Evolutionary conservation across 352 stramenopile species (phyloP), one percentile per base, ranked within the genome.

Genomic region (Phytopythium mirpurense): DNA sequence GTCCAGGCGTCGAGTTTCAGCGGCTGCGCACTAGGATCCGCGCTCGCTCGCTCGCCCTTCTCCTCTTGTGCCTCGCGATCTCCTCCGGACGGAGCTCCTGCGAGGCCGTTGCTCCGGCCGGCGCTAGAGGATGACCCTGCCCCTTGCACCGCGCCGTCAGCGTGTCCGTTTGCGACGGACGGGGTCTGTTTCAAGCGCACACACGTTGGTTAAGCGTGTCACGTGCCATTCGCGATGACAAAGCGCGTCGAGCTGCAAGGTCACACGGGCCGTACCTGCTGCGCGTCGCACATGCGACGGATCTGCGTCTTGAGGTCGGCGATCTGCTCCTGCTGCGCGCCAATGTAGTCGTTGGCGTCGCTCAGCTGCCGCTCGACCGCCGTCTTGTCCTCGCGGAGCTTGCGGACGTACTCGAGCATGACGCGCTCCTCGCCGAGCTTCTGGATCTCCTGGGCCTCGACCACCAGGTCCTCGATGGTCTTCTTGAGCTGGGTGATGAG

Each of bases 371-470:
- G 74, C 44, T 86, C 64, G 14, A 89, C 63, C 18, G 85, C 59
- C 0, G 59, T 61, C 51, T 92, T 93, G 34, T 95, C 84, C 46
- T 91, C 72, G 15, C 84, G 76, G 43, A 95, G 58, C 43, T 90
- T 91, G 18, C 84, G 84, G 16, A 95, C 76, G 62, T 92, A 95
- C 27, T 93, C 78, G 5, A 95, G 63, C 60, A 95, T 84, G 2
- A 83, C 74, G 29, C 71, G 68, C 48, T 95, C 78, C 63, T 93
- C 81, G 18, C 84, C 82, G 9, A 93, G 72, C 63, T 90, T 87
- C 29, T 78, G 63, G 44, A 78, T 83, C 59, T 95, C 82, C 40
- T 93, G 76, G 10, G 69, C 63, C 43, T 95, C 82, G 18, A 83
- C 57, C 27, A 90, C 82, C 6, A 95, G 68, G 9, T 62, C 54